Evolutionary conservation across 2,329 filamentous ascomycete genomes (phyloP), one percentile per base, ranked within the genome.

Genomic region (Exserohilum turcica): DNA sequence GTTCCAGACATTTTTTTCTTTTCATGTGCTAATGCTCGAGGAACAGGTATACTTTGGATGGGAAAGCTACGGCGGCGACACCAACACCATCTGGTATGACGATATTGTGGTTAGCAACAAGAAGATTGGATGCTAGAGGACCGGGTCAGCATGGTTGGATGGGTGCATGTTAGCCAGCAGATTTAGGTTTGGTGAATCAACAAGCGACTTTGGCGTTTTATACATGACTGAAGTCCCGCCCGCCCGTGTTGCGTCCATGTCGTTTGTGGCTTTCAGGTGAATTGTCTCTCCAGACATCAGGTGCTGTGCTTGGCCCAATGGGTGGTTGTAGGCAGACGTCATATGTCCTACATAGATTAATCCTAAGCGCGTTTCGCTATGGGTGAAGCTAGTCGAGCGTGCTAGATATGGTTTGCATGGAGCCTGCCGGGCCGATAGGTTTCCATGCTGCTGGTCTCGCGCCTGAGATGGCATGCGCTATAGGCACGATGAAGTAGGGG

Each of bases 51-150:
- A 86, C 71, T 86, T 86, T 57, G 84, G 84, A 0, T 86, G 84
- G 84, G 84, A 86, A 76, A 82, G 79, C 4, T 86, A 86, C 59
- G 82, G 83, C 8, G 82, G 82, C 0, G 83, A 84, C 54, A 72
- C 76, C 2, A 86, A 86, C 69, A 86, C 84, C 1, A 81, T 86
- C 61, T 86, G 83, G 83, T 86, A 85, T 57, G 84, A 86, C 59
- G 84, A 86, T 63, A 78, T 86, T 58, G 77, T 72, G 6, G 68
- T 86, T 42, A 73, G 73, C 60, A 76, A 76, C 36, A 78, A 66
- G 15, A 74, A 81, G 29, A 74, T 83, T 59, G 82, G 82, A 29
- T 85, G 83, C 37, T 65, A 63, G 54, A 32, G 28, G 35, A 6
- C 32, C 10, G 7, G 18, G 28, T 4, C 21, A 9, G 6, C n/a